Conservation (phyloP, 2,329 filamentous ascomycete species). For the Ophiostoma angusticollis region DNA sequence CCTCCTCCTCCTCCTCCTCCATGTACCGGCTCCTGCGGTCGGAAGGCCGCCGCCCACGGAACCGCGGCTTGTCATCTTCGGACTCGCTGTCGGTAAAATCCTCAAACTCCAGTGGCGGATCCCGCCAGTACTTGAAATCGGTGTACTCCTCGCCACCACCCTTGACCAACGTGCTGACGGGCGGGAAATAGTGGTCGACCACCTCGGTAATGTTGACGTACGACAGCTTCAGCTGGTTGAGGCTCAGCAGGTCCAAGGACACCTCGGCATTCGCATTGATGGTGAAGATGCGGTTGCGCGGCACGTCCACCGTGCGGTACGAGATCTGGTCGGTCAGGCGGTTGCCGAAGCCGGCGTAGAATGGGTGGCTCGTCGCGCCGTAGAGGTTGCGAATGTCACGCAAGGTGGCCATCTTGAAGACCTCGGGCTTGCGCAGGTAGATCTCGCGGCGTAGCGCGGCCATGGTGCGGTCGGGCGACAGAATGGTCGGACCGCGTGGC, state of each 20-base stretch:
- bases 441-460: conserved; percentile 84
- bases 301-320: conserved; percentile 92
- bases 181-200: conserved; percentile 95
- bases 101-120: conserved; percentile 68
- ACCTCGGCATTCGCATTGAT: conserved; percentile 98
- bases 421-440: conserved; percentile 89
- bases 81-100: conserved; percentile 80
- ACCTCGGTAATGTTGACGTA: conserved; percentile 97
- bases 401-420: conserved; percentile 98
- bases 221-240: conserved; percentile 92
- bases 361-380: conserved; percentile 62
- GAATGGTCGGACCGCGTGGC: conserved; percentile 83
- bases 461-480: conserved; percentile 90
- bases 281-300: conserved; percentile 81
- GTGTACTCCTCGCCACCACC: conserved; percentile 90
- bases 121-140: conserved; percentile 94
- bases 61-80: conserved; percentile 29
- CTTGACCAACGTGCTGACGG: conserved; percentile 73
- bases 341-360: conserved; percentile 96
- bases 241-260: conserved; percentile 72
- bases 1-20: conserved; percentile 25
- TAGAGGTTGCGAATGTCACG: conserved; percentile 89
- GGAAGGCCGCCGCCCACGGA: background rate
- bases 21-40: conserved; percentile 19
- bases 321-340: conserved; percentile 90